Conservation (phyloP, 768 basidiomycete genomes). For the Macrolepiota dolichaula region DNA sequence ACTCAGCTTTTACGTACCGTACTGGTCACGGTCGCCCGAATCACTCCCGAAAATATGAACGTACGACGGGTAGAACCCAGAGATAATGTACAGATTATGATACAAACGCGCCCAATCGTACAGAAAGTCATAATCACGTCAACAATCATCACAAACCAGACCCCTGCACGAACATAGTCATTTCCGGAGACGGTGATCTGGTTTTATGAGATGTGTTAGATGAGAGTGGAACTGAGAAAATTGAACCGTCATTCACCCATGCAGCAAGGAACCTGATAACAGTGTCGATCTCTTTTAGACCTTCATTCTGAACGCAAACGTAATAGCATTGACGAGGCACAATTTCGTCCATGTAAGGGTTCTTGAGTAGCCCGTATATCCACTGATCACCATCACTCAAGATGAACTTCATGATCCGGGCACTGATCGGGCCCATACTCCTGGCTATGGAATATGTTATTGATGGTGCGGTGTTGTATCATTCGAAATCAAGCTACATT, state of each 20-base stretch:
- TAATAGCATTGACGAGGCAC: neutral
- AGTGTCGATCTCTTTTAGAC: neutral
- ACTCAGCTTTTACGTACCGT: no score
- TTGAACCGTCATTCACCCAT: neutral
- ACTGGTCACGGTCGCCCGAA: no score
- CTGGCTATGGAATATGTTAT: neutral
- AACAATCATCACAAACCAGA: no score
- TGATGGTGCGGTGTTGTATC: neutral
- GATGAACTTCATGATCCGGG: neutral
- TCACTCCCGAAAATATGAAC: no score
- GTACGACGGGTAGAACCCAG: no score
- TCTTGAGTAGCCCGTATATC: neutral
- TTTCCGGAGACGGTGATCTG: no score
- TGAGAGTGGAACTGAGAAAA: neutral
- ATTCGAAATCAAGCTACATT: neutral
- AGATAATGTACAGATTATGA: no score
- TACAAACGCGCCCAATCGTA: no score
- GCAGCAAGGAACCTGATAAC: neutral
- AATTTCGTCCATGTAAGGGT: neutral
- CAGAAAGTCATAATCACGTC: no score
- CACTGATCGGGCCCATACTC: neutral
- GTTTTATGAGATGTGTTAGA: neutral
- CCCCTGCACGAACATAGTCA: no score
- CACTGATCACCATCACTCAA: no score
- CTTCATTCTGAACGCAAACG: neutral